A percentile compares a stretch with the other conserved stretches of the same genome.
phyloP scores from a whole-genome alignment of 306 rosid species.

The Malus asiatica region DNA sequence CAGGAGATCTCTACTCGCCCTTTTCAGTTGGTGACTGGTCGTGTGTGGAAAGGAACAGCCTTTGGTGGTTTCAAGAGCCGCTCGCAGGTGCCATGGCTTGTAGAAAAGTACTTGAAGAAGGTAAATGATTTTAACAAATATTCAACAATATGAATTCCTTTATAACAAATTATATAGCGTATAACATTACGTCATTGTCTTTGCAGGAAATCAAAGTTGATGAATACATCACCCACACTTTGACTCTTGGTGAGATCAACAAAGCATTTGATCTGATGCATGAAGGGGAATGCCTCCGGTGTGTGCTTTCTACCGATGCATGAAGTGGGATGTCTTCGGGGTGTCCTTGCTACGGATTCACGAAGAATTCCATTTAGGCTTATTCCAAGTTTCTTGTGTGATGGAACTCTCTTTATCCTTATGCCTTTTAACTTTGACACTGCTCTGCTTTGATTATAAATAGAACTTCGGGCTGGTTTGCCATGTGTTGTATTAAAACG shows the following conservation, averaged over 20 bases:
- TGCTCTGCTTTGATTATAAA: background rate
- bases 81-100: conserved; percentile 95
- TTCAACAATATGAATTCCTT: background rate
- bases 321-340: conserved; percentile 79
- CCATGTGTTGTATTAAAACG: background rate
- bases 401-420: background rate
- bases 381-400: conserved; percentile 6
- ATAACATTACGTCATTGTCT: background rate
- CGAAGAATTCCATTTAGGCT: conserved; percentile 7
- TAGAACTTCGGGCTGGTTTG: background rate
- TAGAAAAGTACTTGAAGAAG: conserved; percentile 90
- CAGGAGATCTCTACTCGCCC: conserved; percentile 92
- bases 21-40: conserved; percentile 94
- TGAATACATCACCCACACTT: conserved; percentile 81
- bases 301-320: conserved; percentile 71
- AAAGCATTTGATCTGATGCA: conserved; percentile 87
- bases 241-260: conserved; percentile 76
- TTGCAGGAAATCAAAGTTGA: conserved; percentile 94
- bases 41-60: conserved; percentile 98
- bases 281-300: conserved; percentile 88
- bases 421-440: background rate
- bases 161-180: background rate
- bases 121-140: conserved; percentile 21
- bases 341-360: conserved; percentile 48
- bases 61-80: conserved; percentile 97